Evolutionary conservation across 2,329 filamentous ascomycete genomes (phyloP), one percentile per base, ranked within the genome.

Genomic region (Cytospora leucostoma): DNA sequence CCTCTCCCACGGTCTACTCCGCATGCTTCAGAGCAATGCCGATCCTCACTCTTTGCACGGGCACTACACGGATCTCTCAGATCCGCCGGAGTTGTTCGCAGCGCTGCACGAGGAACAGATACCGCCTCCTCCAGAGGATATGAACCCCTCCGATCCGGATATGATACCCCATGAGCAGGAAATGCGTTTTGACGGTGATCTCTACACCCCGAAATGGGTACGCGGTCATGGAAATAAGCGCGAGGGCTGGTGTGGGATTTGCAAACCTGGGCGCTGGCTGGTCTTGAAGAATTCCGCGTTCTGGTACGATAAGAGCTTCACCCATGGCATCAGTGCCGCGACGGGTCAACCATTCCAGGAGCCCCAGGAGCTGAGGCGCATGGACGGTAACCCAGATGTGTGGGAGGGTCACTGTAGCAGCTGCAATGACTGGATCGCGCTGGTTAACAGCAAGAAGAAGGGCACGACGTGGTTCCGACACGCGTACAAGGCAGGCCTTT

Each of bases 281-380:
- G 91, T 93, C 17, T 80, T 96, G 64, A 96, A 95, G 79, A 95
- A 96, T 77, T 93, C 90, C 61, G 92, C 92, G 7, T 96, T 92
- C 74, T 96, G 92, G 92, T 96, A 96, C 75, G 92, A 96, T 79
- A 94, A 95, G 80, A 91, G 89, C 63, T 96, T 95, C 74, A 92
- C 90, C 2, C 92, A 96, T 72, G 92, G 92, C 56, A 92, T 96
- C 74, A 92, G 89, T 72, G 91, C 90, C 34, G 88, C 90, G 4
- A 94, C 91, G 0, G 91, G 92, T 32, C 88, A 84, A 67, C 86
- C 88, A 4, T 94, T 95, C 77, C 87, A 91, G 72, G 87, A 90
- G 68, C 92, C 92, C 3, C 85, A 89, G 66, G 84, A 92, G 70
- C 91, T 87, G 27, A 81, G 90, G 63, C 83, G 91, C 56, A 92